A percentile compares a stretch with the other conserved stretches of the same genome.
Evolutionary conservation across 345 rosid species (phyloP).

Genomic region (Camelina sativa): DNA sequence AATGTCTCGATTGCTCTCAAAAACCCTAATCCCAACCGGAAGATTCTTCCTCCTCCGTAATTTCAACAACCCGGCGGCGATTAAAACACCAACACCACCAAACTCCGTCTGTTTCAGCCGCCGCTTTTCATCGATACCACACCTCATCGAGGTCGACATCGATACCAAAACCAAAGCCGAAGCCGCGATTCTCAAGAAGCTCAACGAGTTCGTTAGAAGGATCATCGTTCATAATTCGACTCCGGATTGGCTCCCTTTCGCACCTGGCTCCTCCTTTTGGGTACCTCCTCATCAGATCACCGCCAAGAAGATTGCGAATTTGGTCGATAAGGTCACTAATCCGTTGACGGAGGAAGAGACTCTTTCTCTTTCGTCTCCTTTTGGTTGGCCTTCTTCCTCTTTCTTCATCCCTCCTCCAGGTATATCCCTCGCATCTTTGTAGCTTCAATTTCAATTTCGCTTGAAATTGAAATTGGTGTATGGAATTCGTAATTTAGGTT

Average conservation of each 20-base stretch:
- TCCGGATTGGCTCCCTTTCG: conserved; percentile 59
- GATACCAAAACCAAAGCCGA: conserved; percentile 40
- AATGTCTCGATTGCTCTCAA: conserved; percentile 44
- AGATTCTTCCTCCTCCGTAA: conserved; percentile 39
- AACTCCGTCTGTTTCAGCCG: conserved; percentile 32
- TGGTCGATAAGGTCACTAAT: conserved; percentile 41
- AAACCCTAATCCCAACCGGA: conserved; percentile 42
- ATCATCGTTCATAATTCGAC: conserved; percentile 48
- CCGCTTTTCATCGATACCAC: conserved; percentile 32
- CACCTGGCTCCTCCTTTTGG: conserved; percentile 58
- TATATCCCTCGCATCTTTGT: not conserved
- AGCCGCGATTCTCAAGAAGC: conserved; percentile 40
- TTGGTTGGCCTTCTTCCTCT: conserved; percentile 54
- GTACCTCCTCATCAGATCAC: conserved; percentile 48
- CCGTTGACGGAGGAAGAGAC: conserved; percentile 48
- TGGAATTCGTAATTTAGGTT: not conserved
- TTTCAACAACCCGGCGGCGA: not conserved
- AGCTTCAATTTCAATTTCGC: not conserved
- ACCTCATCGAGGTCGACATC: conserved; percentile 38
- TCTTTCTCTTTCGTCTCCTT: conserved; percentile 42
- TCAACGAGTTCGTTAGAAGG: conserved; percentile 49
- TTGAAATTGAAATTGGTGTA: conserved; percentile 1
- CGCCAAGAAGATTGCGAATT: conserved; percentile 29
- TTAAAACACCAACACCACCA: not conserved
- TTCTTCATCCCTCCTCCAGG: conserved; percentile 45